Percentiles rank a stretch among this genome's conserved stretches.
These are phyloP conservation scores for Metschnikowia matae DNA, from an alignment of 805 yeast species.

Conservation along the genomic window DNA sequence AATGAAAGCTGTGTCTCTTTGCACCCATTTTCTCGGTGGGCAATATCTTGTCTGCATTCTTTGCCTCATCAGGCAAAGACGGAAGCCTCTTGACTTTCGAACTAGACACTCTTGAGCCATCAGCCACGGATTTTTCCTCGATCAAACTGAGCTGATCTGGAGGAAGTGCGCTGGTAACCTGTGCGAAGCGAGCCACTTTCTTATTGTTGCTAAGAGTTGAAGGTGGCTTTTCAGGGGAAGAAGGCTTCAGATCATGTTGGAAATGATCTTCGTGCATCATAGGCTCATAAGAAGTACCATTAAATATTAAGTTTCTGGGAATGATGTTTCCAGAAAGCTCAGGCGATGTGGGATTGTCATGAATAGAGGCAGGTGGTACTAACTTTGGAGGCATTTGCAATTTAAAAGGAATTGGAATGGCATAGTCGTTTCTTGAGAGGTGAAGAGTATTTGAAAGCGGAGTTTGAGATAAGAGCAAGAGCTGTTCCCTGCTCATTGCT, in stretches of 20 bases:
- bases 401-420: conserved; percentile 42
- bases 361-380: conserved; percentile 11
- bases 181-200: conserved; percentile 23
- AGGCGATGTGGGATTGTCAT: not conserved
- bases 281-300: conserved; percentile 35
- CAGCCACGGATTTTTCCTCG: conserved; percentile 33
- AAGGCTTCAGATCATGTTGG: not conserved
- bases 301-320: conserved; percentile 26
- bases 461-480: conserved; percentile 28
- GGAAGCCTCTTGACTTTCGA: conserved; percentile 15
- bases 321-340: not conserved
- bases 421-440: conserved; percentile 26
- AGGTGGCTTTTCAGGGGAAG: conserved; percentile 22
- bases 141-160: conserved; percentile 40
- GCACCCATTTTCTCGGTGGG: not conserved
- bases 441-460: conserved; percentile 37
- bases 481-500: conserved; percentile 22
- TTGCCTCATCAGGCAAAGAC: not conserved
- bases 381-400: conserved; percentile 39
- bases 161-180: conserved; percentile 19
- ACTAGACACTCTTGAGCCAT: conserved; percentile 31
- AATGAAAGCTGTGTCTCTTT: not conserved
- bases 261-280: conserved; percentile 11
- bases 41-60: not conserved
- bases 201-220: conserved; percentile 23